Evolutionary conservation across 2,329 filamentous ascomycete genomes (phyloP).

Genomic region (Ophioceras dolichostomum): DNA sequence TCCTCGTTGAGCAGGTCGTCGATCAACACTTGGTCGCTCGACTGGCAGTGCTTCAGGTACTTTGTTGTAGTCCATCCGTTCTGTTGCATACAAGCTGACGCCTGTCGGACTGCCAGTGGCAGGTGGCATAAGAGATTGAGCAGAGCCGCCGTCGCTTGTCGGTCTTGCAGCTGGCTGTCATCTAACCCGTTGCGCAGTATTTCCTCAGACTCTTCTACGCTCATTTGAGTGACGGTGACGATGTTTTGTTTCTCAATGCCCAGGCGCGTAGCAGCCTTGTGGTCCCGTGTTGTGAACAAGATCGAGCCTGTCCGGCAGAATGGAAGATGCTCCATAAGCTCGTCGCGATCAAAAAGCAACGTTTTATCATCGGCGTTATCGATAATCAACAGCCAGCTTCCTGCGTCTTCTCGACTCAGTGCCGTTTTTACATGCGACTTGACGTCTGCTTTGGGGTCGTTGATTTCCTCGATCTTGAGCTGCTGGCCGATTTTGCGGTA

Average conservation of each 20-base stretch:
- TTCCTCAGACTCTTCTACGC: constrained; percentile 7
- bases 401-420: constrained; percentile 14
- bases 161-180: background rate
- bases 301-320: constrained; percentile 16
- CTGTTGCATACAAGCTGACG: constrained; percentile 4
- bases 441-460: constrained; percentile 21
- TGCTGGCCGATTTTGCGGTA: constrained; percentile 19
- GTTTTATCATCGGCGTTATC: constrained; percentile 33
- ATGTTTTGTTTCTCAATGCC: constrained; percentile 8
- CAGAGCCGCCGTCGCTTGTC: background rate
- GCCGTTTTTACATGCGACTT: constrained; percentile 20
- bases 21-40: constrained; percentile 3
- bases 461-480: constrained; percentile 14
- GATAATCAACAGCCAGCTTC: constrained; percentile 28
- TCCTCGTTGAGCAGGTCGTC: constrained; percentile 7
- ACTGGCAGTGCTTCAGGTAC: constrained; percentile 4
- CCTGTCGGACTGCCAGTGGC: constrained; percentile 8
- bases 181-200: constrained; percentile 11
- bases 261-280: constrained; percentile 5
- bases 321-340: no score
- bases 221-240: constrained; percentile 12
- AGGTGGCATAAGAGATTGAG: constrained; percentile 4
- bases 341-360: no score
- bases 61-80: background rate
- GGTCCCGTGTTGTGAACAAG: constrained; percentile 15